Evolutionary conservation across 2,329 filamentous ascomycete species (phyloP).

Genomic region (Alternaria infectoria): DNA sequence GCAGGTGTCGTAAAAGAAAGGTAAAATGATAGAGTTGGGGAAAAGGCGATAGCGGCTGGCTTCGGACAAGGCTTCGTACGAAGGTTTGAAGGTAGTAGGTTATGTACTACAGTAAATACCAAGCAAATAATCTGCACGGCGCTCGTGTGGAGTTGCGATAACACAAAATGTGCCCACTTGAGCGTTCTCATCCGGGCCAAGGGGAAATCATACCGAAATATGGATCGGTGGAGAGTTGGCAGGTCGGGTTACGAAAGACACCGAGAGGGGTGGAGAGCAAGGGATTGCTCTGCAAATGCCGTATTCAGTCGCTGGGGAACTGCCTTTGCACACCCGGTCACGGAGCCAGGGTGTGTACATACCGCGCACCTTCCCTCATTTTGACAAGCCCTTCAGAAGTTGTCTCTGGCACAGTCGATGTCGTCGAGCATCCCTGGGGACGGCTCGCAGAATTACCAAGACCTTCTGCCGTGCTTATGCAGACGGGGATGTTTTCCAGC

Average conservation of each 20-base stretch:
- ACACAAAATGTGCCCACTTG: conserved; percentile 1
- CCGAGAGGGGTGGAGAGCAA: conserved; percentile 1
- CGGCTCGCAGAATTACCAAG: not conserved
- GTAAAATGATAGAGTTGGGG: not conserved
- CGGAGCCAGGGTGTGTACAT: not conserved
- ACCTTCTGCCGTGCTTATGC: not conserved
- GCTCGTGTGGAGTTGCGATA: not conserved
- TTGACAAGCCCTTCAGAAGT: not conserved
- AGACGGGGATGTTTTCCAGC: not conserved
- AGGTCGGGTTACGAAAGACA: not conserved
- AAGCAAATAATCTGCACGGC: not conserved
- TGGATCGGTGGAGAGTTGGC: conserved; percentile 1
- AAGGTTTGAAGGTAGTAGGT: conserved; percentile 1
- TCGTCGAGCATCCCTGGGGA: not conserved
- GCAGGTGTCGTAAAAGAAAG: not conserved
- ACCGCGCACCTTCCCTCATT: not conserved
- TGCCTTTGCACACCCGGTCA: not conserved
- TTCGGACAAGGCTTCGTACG: not conserved
- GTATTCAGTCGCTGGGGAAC: not conserved
- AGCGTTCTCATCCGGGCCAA: conserved; percentile 1
- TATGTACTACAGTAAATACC: conserved; percentile 1
- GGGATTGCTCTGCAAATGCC: not conserved
- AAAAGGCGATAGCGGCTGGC: not conserved
- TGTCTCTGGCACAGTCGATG: not conserved
- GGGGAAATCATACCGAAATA: conserved; percentile 5